Evolutionary conservation across 2,329 filamentous ascomycete species (phyloP).

Genomic region (Pseudogymnoascus sp.): DNA sequence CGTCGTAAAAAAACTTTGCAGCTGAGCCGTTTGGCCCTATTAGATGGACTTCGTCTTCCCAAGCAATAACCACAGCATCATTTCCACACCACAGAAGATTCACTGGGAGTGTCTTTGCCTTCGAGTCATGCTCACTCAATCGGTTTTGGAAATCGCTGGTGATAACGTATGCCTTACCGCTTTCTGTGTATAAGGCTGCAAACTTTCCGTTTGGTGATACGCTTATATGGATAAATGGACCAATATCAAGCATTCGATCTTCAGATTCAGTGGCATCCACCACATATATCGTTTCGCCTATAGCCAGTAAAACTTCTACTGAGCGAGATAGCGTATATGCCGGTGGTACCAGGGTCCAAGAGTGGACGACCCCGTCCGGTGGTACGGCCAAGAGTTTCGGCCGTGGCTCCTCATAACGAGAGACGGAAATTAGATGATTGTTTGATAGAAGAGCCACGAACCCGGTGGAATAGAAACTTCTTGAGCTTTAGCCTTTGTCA

Average conservation of each 20-base stretch:
- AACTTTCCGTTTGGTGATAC: constrained; percentile 89
- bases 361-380: constrained; percentile 72
- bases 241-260: constrained; percentile 83
- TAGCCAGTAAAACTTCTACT: constrained; percentile 84
- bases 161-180: constrained; percentile 85
- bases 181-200: constrained; percentile 77
- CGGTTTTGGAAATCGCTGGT: constrained; percentile 92
- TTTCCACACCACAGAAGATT: constrained; percentile 95
- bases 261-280: constrained; percentile 86
- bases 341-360: constrained; percentile 86
- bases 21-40: constrained; percentile 78
- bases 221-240: constrained; percentile 83
- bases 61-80: constrained; percentile 86
- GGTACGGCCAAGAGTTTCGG: constrained; percentile 73
- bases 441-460: constrained; percentile 88
- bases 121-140: constrained; percentile 85
- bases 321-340: constrained; percentile 84
- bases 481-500: not conserved
- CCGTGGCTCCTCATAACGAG: constrained; percentile 82
- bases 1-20: constrained; percentile 80
- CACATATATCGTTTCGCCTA: constrained; percentile 76
- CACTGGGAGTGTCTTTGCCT: constrained; percentile 75
- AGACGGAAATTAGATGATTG: constrained; percentile 80
- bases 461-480: constrained; percentile 77
- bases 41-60: constrained; percentile 96